Conservation (phyloP, 2,329 filamentous ascomycete species). For the Diaporthe nobilis region DNA sequence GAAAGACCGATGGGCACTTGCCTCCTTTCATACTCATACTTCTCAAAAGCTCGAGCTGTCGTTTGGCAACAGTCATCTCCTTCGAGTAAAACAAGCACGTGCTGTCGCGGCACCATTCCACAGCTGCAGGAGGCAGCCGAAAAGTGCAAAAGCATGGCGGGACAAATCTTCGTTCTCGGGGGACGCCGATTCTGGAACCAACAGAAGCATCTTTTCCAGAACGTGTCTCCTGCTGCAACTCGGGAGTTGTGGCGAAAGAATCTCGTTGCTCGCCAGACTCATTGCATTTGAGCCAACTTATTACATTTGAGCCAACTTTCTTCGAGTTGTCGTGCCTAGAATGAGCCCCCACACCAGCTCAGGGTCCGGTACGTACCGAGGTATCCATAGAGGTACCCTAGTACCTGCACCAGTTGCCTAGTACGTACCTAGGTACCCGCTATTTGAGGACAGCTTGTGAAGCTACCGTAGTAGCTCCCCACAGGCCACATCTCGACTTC, state of each 20-base stretch:
- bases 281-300: background rate
- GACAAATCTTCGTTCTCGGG: too few relatives aligned
- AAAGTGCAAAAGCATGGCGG: background rate
- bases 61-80: background rate
- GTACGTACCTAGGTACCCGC: conserved; percentile 10
- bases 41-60: too few relatives aligned
- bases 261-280: background rate
- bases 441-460: conserved; percentile 37
- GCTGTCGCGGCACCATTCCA: conserved; percentile 7
- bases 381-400: background rate
- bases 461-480: background rate
- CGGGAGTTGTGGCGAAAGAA: background rate
- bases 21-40: background rate
- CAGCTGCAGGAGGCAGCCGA: background rate
- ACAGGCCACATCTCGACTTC: conserved; percentile 31
- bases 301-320: background rate
- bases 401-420: background rate
- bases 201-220: too few relatives aligned
- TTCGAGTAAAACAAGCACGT: background rate
- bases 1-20: background rate
- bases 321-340: background rate
- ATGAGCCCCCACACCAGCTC: background rate
- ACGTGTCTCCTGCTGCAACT: too few relatives aligned
- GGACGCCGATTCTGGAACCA: background rate
- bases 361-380: background rate